Percentiles rank a stretch among this genome's conserved stretches.
phyloP scores from a whole-genome alignment of 2,329 filamentous ascomycete species.

The Cordyceps javanica region DNA sequence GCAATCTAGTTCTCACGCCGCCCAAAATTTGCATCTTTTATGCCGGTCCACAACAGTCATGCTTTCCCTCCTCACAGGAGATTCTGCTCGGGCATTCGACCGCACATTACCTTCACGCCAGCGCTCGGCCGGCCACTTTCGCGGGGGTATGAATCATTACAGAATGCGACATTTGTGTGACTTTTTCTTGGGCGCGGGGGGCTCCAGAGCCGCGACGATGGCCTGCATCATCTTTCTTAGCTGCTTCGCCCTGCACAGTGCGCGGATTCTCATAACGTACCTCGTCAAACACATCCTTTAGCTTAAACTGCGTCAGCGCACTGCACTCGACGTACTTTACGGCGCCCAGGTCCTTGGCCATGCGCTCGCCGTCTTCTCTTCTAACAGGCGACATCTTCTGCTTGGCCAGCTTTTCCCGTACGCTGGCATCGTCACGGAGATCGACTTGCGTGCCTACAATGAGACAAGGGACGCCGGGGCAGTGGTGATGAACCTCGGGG shows the following conservation, averaged over 20 bases:
- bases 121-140: conserved; percentile 4
- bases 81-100: background rate
- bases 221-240: conserved; percentile 51
- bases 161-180: conserved; percentile 64
- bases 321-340: conserved; percentile 99
- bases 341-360: conserved; percentile 95
- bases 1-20: background rate
- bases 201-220: conserved; percentile 91
- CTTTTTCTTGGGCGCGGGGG: conserved; percentile 75
- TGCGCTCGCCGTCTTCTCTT: conserved; percentile 88
- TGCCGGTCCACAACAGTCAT: conserved; percentile 1
- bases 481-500: conserved; percentile 97
- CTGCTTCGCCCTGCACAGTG: background rate
- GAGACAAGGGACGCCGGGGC: conserved; percentile 92
- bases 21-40: background rate
- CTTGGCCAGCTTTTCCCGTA: conserved; percentile 85
- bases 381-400: conserved; percentile 94
- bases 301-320: conserved; percentile 93
- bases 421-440: conserved; percentile 80
- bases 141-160: conserved; percentile 30
- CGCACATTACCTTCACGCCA: background rate
- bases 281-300: conserved; percentile 99
- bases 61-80: background rate
- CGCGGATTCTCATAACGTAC: conserved; percentile 40
- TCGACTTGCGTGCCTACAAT: conserved; percentile 98